A percentile compares a stretch with the other conserved stretches of the same genome.
These are phyloP conservation scores for Penicillium hordei DNA, from an alignment of 2,329 filamentous ascomycete species.

Conservation along the genomic window DNA sequence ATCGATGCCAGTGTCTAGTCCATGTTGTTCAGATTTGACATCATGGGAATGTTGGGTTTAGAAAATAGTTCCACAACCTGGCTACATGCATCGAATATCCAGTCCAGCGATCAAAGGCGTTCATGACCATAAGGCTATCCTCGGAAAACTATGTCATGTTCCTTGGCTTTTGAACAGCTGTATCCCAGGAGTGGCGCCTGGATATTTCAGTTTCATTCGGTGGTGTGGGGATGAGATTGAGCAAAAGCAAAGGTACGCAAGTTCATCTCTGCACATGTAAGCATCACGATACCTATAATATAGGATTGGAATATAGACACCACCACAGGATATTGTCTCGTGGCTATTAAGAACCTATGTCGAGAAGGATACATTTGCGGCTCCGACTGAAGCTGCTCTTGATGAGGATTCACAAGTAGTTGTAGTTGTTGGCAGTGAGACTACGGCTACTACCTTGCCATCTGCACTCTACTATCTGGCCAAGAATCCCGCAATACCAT, in stretches of 20 bases:
- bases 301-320: slow-evolving; percentile 28
- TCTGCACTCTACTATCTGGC: slow-evolving; percentile 8
- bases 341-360: slow-evolving; percentile 44
- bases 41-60: no score
- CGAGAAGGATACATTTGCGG: slow-evolving; percentile 38
- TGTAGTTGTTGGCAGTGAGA: slow-evolving; percentile 14
- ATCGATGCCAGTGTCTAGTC: no score
- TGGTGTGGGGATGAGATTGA: slow-evolving; percentile 4
- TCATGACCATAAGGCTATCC: no score
- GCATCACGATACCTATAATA: background rate
- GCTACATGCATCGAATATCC: no score
- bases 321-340: slow-evolving; percentile 39
- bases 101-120: no score
- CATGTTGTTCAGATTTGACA: no score
- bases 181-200: no score
- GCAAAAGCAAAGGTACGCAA: background rate
- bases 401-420: slow-evolving; percentile 10
- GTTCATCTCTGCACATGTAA: background rate
- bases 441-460: slow-evolving; percentile 8
- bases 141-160: no score
- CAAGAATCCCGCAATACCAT: background rate
- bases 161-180: no score
- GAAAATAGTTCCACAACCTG: no score
- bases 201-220: no score
- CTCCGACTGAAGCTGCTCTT: slow-evolving; percentile 24